Evolutionary conservation across 768 basidiomycete species (phyloP), one percentile per base, ranked within the genome.

Genomic region (Chiua virens): DNA sequence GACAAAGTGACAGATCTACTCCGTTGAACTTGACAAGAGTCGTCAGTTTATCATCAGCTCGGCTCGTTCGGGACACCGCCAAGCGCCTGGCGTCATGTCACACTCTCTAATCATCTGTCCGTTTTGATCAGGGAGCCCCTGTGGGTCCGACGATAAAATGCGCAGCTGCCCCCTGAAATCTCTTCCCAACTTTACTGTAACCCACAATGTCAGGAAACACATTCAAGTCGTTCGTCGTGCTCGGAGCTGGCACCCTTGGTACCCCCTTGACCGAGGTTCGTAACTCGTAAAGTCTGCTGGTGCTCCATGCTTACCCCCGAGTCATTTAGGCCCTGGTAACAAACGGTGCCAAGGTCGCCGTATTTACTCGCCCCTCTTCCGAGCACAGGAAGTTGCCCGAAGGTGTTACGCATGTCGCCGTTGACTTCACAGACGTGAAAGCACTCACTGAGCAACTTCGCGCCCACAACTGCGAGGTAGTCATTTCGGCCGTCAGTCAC

Each of bases 401-500:
- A 8, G 62, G 51, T 8, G 18, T 39, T 20, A 23, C 43, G 8
- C 53, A 45, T 45, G 53, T 49, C n/a, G 27, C 51, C 9, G 27
- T 59, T 27, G 60, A 62, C 43, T 46, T 53, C 22, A 54, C 42
- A 10, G 57, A 58, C 39, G 10, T 27, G 8, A 2, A 32, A n/a
- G 35, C 60, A 2, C 55, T 59, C 1, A 40, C 55, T 17, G 32
- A 45, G 14, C 42, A 55, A n/a, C 48, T 69, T 49, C 48, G 40
- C 5, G 39, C 27, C 28, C 50, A 66, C 36, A 50, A 55, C 13
- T 46, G 60, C 39, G 57, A 70, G 9, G 68, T 67, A 2, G 53
- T 68, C 38, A 57, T 70, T 21, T 69, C 60, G 20, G 54, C 64
- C n/a, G 53, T 70, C 23, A 54, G 38, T 11, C 47, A 54, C 9